Evolutionary conservation across 2,329 filamentous ascomycete genomes (phyloP).

Genomic region (Orbilia javanica): DNA sequence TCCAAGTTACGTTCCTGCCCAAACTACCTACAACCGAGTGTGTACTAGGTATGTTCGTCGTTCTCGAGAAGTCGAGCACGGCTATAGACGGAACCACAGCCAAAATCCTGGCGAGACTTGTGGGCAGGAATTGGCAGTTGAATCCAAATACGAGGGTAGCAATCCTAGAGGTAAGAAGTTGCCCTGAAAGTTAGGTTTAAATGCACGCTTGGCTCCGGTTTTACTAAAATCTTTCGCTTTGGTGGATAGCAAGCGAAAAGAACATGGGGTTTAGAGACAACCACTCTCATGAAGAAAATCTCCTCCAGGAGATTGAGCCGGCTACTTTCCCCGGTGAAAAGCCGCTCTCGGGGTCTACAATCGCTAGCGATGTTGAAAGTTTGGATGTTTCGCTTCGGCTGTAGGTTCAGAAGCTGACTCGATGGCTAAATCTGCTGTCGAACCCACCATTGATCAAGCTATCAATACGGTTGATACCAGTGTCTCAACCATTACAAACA

Average conservation of each 20-base stretch:
- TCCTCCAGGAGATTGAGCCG: background rate
- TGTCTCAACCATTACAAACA: no score
- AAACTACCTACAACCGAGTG: background rate
- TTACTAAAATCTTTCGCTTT: background rate
- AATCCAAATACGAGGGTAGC: background rate
- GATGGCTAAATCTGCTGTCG: no score
- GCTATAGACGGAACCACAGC: background rate
- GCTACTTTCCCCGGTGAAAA: background rate
- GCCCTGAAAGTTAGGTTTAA: no score
- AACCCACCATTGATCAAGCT: no score
- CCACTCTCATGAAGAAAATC: background rate
- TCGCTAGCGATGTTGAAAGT: background rate
- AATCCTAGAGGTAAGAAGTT: background rate
- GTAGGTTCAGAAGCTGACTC: background rate
- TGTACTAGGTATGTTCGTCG: no score
- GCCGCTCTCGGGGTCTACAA: background rate
- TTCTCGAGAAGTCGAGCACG: background rate
- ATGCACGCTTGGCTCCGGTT: background rate
- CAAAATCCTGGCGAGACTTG: background rate
- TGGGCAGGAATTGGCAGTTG: background rate
- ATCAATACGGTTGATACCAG: no score
- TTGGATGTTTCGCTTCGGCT: no score
- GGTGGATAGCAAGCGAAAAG: background rate
- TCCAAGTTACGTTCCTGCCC: background rate
- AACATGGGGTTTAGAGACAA: constrained; percentile 10